Evolutionary conservation across 169 alveolate genomes (phyloP).

Genomic region (Sarcocystis neurona): DNA sequence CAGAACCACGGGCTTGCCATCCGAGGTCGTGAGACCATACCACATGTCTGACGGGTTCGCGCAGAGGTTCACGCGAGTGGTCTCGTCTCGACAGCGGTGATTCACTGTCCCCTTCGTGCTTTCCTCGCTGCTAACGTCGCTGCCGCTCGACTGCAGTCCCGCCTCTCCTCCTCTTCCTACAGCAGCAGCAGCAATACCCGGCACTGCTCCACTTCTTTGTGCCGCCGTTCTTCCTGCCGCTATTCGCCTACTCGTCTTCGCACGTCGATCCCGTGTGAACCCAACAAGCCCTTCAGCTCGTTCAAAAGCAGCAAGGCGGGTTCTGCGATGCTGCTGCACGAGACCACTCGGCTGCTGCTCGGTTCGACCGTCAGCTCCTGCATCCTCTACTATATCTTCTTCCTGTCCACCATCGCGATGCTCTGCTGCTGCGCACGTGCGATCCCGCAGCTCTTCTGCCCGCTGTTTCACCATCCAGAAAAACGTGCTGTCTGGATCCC

Average conservation of each 20-base stretch:
- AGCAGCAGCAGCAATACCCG: background rate
- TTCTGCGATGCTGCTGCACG: no score
- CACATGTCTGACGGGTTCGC: constrained; percentile 49
- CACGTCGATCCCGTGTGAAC: background rate
- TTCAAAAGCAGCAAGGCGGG: constrained; percentile 9
- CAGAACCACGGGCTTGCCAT: constrained; percentile 36
- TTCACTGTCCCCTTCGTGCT: constrained; percentile 55
- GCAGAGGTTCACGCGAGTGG: constrained; percentile 12
- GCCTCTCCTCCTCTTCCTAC: background rate
- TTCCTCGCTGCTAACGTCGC: constrained; percentile 55
- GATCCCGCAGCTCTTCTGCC: constrained; percentile 19
- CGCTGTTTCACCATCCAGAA: constrained; percentile 47
- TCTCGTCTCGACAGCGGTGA: constrained; percentile 51
- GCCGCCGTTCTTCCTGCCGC: background rate
- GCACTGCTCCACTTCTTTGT: background rate
- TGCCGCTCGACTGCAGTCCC: constrained; percentile 22
- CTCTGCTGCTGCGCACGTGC: background rate
- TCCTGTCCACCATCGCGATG: no score
- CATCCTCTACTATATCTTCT: no score
- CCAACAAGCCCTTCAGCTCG: constrained; percentile 32
- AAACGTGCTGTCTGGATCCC: background rate
- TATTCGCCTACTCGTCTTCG: background rate
- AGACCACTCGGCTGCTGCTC: no score
- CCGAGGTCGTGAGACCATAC: constrained; percentile 32
- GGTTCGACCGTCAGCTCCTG: no score